phyloP scores from a whole-genome alignment of 1,284 basidiomycete species.

The Cryptococcus deneoformans region DNA sequence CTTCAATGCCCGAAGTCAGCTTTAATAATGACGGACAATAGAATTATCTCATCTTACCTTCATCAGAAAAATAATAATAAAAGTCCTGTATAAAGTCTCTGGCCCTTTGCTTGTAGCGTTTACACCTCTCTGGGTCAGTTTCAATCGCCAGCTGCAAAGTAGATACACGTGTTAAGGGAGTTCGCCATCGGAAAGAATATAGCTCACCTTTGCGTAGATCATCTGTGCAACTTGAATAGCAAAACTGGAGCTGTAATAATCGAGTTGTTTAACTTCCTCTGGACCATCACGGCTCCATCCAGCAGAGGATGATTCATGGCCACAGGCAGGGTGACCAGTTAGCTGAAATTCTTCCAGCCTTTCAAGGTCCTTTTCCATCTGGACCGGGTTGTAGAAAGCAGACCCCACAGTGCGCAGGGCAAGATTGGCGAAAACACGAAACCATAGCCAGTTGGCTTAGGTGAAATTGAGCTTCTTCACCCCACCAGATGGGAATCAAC shows the following conservation, averaged over 20 bases:
- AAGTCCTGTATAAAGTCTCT: constrained; percentile 65
- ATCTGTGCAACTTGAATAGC: constrained; percentile 74
- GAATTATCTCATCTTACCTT: constrained; percentile 52
- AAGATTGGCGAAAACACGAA: constrained; percentile 74
- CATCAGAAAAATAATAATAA: constrained; percentile 68
- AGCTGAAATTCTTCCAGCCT: constrained; percentile 77
- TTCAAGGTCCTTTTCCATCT: constrained; percentile 70
- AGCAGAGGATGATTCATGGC: constrained; percentile 47
- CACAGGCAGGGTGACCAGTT: constrained; percentile 34
- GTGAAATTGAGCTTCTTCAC: constrained; percentile 1
- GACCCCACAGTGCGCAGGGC: constrained; percentile 65
- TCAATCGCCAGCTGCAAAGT: constrained; percentile 53
- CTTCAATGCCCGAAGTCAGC: constrained; percentile 40
- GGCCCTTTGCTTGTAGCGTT: constrained; percentile 63
- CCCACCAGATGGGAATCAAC: constrained; percentile 4
- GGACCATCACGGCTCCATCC: constrained; percentile 76
- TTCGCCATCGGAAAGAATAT: background rate
- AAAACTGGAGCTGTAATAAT: constrained; percentile 76
- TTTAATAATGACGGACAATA: background rate
- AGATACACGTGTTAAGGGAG: background rate
- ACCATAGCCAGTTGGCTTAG: constrained; percentile 75
- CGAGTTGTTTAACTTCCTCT: constrained; percentile 70
- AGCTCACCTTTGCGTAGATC: constrained; percentile 59
- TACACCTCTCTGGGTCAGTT: constrained; percentile 63
- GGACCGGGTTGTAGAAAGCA: constrained; percentile 56